Evolutionary conservation across 805 yeast genomes (phyloP), one percentile per base, ranked within the genome.

Genomic region (Cyberlindnera americana): DNA sequence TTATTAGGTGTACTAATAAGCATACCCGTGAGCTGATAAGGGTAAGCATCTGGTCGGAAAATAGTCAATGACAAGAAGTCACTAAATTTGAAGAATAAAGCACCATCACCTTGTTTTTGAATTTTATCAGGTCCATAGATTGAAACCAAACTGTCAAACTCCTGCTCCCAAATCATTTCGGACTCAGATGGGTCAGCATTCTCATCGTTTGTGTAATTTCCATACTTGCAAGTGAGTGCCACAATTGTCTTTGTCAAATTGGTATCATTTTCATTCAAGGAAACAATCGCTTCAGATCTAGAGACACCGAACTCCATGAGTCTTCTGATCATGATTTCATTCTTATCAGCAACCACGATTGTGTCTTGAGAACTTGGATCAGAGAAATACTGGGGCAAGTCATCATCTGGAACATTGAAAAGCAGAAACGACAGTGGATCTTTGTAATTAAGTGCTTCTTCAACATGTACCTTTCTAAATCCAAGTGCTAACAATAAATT

Each of bases 401-500:
- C 99, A 56, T 90, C 98, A 47, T 93, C 97, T 0, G 98, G 98
- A 3, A 91, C 76, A 54, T 91, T 93, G 49, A 90, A 81, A 10
- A 91, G 62, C 15, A 91, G 70, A 67, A 64, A 67, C 0, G 72
- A 66, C 7, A 68, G 38, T 2, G 73, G 71, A 48, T 68, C 73
- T 36, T 56, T 57, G 53, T 85, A 85, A 19, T 66, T 62, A 33
- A 86, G 62, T 0, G 96, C 79, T 53, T 91, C 98, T 2, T 65
- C 61, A 1, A 83, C 75, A 56, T 90, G 97, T 1, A 73, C 54
- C 25, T 65, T 60, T 41, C 89, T 73, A 53, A 91, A 91, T 0
- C 95, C 93, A n/a, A 76, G 57, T 4, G 61, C 47, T 4, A 53
- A 22, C 6, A 88, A 59, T 24, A 56, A 15, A 4, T 27, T 23